Conservation (phyloP, 2,329 filamentous ascomycete species). For the Ophiostoma ulmi region DNA sequence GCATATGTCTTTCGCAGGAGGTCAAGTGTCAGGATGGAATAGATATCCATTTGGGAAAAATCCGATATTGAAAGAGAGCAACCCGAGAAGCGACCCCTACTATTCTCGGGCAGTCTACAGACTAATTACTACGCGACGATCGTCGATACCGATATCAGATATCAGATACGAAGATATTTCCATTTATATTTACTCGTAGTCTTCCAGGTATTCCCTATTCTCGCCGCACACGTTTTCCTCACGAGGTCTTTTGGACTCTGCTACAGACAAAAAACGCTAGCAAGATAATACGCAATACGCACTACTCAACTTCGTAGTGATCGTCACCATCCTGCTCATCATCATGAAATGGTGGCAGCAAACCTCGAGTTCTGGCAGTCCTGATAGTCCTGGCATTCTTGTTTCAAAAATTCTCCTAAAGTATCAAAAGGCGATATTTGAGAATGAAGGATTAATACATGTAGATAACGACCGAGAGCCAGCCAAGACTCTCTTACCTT, state of each 20-base stretch:
- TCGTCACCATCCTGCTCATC: conserved; percentile 4
- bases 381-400: neutral
- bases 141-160: too few relatives aligned
- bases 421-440: neutral
- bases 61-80: neutral
- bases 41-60: neutral
- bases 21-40: neutral
- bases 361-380: neutral
- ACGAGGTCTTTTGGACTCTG: neutral
- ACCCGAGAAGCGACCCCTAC: neutral
- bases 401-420: conserved; percentile 3
- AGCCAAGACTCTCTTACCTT: neutral
- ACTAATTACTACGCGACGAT: too few relatives aligned
- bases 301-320: neutral
- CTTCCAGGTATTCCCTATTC: neutral
- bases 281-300: neutral
- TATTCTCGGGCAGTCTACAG: too few relatives aligned
- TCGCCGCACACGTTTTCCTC: conserved; percentile 3
- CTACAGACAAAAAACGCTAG: neutral
- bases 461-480: neutral
- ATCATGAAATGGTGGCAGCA: neutral
- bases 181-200: neutral
- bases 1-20: neutral
- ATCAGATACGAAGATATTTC: neutral
- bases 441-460: neutral